phyloP scores from a whole-genome alignment of 129 eudicot species.

The Pseudognaphalium luteoalbum region DNA sequence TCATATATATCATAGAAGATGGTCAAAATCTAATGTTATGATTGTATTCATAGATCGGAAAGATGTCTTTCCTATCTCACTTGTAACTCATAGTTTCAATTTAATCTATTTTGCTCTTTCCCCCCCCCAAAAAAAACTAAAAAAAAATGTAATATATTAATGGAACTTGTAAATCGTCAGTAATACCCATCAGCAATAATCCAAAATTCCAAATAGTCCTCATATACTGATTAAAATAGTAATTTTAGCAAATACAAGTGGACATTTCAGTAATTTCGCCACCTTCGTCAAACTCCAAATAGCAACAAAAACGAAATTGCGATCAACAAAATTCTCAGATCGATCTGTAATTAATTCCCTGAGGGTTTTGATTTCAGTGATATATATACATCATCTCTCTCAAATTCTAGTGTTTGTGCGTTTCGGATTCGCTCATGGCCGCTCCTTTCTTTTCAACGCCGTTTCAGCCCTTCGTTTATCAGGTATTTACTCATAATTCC shows the following conservation, averaged over 20 bases:
- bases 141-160: no score
- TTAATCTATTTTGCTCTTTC: no score
- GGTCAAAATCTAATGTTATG: no score
- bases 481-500: constrained; percentile 45
- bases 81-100: no score
- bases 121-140: no score
- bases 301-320: not conserved
- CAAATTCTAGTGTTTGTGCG: constrained; percentile 15
- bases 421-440: constrained; percentile 53
- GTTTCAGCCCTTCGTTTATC: constrained; percentile 89
- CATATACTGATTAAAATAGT: not conserved
- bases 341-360: not conserved
- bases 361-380: constrained; percentile 20
- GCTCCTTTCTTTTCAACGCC: constrained; percentile 94
- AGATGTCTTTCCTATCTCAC: no score
- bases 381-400: constrained; percentile 20
- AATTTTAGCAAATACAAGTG: constrained; percentile 11
- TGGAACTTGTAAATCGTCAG: not conserved
- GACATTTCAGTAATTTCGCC: not conserved
- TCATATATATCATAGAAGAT: no score
- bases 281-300: not conserved
- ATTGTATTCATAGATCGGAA: no score
- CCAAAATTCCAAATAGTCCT: constrained; percentile 8
- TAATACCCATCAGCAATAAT: constrained; percentile 20
- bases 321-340: not conserved